These are phyloP conservation scores for Fraxinus platypoda DNA, from an alignment of 305 asterid genomes.

Conservation along the genomic window DNA sequence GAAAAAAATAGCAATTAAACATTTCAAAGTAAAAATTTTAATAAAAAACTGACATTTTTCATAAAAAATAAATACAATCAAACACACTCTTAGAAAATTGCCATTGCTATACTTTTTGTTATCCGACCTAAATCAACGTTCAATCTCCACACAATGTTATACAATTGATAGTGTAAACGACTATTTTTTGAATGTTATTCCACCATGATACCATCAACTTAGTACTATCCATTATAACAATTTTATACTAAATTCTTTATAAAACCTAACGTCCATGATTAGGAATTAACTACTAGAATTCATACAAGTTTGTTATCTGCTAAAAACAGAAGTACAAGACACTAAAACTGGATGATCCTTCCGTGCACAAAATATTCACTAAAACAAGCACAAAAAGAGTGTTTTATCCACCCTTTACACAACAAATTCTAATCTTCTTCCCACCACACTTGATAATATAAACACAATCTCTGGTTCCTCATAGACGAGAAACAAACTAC, in stretches of 20 bases:
- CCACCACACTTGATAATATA: background rate
- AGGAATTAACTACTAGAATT: background rate
- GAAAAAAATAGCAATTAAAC: too few relatives aligned
- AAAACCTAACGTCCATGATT: background rate
- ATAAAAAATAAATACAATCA: too few relatives aligned
- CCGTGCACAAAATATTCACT: conserved; percentile 24
- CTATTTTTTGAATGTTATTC: too few relatives aligned
- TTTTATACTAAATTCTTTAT: background rate
- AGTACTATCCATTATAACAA: too few relatives aligned
- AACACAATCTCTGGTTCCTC: background rate
- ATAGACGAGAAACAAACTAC: background rate
- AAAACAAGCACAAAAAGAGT: conserved; percentile 30
- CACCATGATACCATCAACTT: too few relatives aligned
- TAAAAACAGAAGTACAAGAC: conserved; percentile 8
- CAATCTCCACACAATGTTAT: too few relatives aligned
- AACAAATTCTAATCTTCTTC: background rate
- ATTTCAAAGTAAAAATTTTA: too few relatives aligned
- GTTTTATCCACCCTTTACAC: conserved; percentile 16
- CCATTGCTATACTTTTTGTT: too few relatives aligned
- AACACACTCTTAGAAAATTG: too few relatives aligned
- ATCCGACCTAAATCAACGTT: too few relatives aligned
- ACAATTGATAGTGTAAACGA: too few relatives aligned
- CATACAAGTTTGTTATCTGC: background rate
- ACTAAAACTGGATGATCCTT: conserved; percentile 7
- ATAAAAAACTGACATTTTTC: too few relatives aligned